Conservation (phyloP, 106 monocot species). For the Cymbidium sinense region DNA sequence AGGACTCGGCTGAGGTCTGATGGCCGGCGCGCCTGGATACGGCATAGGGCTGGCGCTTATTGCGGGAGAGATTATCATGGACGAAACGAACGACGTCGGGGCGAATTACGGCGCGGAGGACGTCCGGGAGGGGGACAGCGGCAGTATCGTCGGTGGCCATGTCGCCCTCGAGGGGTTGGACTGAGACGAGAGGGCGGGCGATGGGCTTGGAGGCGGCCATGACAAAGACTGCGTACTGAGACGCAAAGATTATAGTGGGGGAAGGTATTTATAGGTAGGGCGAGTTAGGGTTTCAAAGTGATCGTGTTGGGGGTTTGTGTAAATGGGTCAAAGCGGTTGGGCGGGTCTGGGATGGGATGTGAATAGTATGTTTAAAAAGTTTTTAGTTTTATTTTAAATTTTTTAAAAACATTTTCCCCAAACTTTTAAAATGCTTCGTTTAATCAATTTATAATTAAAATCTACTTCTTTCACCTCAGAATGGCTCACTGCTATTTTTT, state of each 20-base stretch:
- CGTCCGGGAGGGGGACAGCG: constrained; percentile 39
- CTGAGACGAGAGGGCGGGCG: constrained; percentile 20
- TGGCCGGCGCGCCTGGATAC: constrained; percentile 69
- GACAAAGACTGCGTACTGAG: neutral
- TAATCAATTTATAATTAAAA: no score
- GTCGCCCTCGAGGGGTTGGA: constrained; percentile 10
- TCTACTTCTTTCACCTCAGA: no score
- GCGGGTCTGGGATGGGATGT: no score
- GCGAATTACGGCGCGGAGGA: constrained; percentile 59
- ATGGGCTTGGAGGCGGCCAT: constrained; percentile 68
- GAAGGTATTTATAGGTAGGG: neutral
- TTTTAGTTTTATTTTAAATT: no score
- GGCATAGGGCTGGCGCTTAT: constrained; percentile 61
- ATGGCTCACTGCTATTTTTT: no score
- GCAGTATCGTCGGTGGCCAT: constrained; percentile 1
- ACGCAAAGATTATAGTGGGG: neutral
- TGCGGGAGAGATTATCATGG: constrained; percentile 42
- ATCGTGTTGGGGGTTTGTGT: no score
- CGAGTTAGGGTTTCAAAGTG: neutral
- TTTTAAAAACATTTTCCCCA: no score
- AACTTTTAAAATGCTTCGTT: no score
- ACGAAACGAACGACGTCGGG: constrained; percentile 56
- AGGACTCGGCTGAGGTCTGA: constrained; percentile 85
- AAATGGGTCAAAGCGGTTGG: no score
- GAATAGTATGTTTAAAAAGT: no score